phyloP scores from a whole-genome alignment of 176 grass and related monocot species.

The Alopecurus myosuroides region DNA sequence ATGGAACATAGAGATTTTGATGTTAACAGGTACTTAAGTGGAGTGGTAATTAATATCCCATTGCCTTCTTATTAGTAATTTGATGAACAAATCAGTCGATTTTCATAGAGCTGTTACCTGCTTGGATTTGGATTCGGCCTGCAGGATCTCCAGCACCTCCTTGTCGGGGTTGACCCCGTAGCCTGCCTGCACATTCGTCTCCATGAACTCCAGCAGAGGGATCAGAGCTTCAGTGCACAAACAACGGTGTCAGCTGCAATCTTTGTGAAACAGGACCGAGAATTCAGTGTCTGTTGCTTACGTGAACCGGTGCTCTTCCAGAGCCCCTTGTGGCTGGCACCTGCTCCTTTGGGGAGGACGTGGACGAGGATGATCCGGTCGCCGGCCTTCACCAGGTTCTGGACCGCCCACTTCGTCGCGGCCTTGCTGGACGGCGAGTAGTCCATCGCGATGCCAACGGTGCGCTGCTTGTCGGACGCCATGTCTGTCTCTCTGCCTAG shows the following conservation, averaged over 20 bases:
- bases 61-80: neutral
- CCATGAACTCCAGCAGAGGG: conserved; percentile 77
- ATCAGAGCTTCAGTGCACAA: conserved; percentile 57
- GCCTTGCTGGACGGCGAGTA: conserved; percentile 79
- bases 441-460: conserved; percentile 67
- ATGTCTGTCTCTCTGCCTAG: neutral
- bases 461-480: conserved; percentile 33
- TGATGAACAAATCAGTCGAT: neutral
- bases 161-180: conserved; percentile 62
- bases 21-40: neutral
- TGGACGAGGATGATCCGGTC: conserved; percentile 64
- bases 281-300: neutral
- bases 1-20: neutral
- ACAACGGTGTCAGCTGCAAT: neutral
- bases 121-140: conserved; percentile 50
- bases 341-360: conserved; percentile 44
- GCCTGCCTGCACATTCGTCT: conserved; percentile 52
- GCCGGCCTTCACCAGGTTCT: conserved; percentile 42
- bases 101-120: conserved; percentile 36
- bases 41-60: neutral
- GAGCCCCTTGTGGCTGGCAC: conserved; percentile 57
- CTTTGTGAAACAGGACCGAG: neutral
- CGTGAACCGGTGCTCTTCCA: conserved; percentile 67
- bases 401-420: conserved; percentile 47
- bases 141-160: conserved; percentile 54